A percentile compares a stretch with the other conserved stretches of the same genome.
Conservation (phyloP, 352 stramenopile species). For the Achlya hypogyna region DNA sequence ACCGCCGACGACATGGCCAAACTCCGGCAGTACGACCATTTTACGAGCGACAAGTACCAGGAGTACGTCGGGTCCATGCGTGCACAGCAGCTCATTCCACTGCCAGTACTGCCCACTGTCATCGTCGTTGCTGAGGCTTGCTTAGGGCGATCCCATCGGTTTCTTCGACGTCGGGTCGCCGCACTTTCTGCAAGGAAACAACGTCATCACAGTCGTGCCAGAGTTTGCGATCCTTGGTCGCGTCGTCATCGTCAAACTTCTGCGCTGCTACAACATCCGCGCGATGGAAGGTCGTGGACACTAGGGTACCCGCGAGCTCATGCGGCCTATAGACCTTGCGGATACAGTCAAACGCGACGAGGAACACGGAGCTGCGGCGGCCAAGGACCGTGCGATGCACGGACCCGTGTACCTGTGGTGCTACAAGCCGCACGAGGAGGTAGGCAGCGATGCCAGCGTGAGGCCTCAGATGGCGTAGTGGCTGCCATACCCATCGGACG, state of each 20-base stretch:
- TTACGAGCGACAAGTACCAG: constrained; percentile 21
- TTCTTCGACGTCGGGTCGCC: constrained; percentile 18
- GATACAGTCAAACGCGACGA: constrained; percentile 17
- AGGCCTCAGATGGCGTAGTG: constrained; percentile 3
- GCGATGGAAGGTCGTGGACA: constrained; percentile 5
- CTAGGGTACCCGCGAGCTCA: not conserved
- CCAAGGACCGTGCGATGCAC: not conserved
- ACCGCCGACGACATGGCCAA: constrained; percentile 17
- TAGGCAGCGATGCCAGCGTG: not conserved
- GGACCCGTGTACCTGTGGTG: constrained; percentile 15
- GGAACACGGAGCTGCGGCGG: not conserved
- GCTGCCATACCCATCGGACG: constrained; percentile 1
- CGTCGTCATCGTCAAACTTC: constrained; percentile 14
- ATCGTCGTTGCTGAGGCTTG: not conserved
- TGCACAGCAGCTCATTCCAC: not conserved
- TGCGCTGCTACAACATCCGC: constrained; percentile 18
- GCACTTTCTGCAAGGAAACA: constrained; percentile 15
- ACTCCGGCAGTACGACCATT: constrained; percentile 13
- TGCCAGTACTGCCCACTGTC: not conserved
- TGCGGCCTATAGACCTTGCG: not conserved
- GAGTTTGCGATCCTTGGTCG: constrained; percentile 18
- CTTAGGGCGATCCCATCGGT: constrained; percentile 10
- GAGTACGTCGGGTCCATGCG: constrained; percentile 8
- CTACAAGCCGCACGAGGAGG: constrained; percentile 19
- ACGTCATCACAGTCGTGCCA: constrained; percentile 13